phyloP scores from a whole-genome alignment of 768 basidiomycete species.

The Austroboletus festivus region DNA sequence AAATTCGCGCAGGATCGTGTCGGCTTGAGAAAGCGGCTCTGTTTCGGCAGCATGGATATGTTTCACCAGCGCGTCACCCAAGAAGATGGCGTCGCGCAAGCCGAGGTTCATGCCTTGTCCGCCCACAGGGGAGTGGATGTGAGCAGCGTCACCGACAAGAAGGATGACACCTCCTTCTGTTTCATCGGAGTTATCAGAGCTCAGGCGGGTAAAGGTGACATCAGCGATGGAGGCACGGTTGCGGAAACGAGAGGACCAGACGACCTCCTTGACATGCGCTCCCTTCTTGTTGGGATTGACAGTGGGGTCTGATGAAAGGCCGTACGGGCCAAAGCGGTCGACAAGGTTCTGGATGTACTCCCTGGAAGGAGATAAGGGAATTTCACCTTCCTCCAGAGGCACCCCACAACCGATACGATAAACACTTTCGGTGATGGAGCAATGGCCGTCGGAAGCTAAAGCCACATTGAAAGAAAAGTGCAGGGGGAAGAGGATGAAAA shows the following conservation, averaged over 20 bases:
- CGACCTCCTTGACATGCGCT: constrained; percentile 2
- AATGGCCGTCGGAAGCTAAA: constrained; percentile 9
- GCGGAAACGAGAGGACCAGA: constrained; percentile 49
- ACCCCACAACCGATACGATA: constrained; percentile 43
- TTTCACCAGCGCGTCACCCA: constrained; percentile 41
- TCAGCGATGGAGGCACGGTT: constrained; percentile 44
- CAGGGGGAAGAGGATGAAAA: constrained; percentile 39
- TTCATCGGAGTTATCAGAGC: not conserved
- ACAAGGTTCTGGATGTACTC: constrained; percentile 42
- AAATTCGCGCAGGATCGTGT: constrained; percentile 35
- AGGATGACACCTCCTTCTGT: constrained; percentile 18
- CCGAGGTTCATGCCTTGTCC: constrained; percentile 63
- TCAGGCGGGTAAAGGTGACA: constrained; percentile 33
- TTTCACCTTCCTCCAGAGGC: constrained; percentile 17
- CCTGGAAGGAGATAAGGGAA: constrained; percentile 33
- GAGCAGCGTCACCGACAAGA: constrained; percentile 47
- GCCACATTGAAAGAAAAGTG: constrained; percentile 26
- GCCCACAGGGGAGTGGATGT: constrained; percentile 53
- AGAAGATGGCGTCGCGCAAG: constrained; percentile 48
- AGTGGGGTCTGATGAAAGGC: constrained; percentile 33
- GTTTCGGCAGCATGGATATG: constrained; percentile 27
- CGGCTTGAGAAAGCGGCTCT: constrained; percentile 13
- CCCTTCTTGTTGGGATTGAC: constrained; percentile 24
- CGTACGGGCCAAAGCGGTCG: constrained; percentile 38
- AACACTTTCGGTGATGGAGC: constrained; percentile 12